phyloP scores from a whole-genome alignment of 305 asterid genomes.

The Rubia balearica region DNA sequence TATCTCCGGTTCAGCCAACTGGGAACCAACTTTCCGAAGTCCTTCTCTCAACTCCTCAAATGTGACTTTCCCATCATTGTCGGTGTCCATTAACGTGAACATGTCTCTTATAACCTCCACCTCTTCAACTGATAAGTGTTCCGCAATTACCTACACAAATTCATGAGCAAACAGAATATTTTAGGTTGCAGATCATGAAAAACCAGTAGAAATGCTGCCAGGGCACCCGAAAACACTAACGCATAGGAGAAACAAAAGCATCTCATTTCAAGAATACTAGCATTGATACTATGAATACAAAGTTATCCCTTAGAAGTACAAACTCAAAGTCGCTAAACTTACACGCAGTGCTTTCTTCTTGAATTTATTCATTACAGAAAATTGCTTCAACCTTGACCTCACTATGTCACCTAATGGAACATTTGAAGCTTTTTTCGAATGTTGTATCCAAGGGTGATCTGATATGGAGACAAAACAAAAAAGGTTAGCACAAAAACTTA shows the following conservation, averaged over 20 bases:
- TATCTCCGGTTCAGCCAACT: slow-evolving; percentile 92
- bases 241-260: neutral
- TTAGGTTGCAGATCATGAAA: neutral
- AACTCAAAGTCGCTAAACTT: slow-evolving; percentile 24
- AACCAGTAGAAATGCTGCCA: neutral
- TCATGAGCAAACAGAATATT: slow-evolving; percentile 10
- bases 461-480: slow-evolving; percentile 7
- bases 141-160: slow-evolving; percentile 74
- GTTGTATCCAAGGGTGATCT: slow-evolving; percentile 95
- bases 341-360: slow-evolving; percentile 93
- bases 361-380: slow-evolving; percentile 84
- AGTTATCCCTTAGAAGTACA: neutral
- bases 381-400: slow-evolving; percentile 82
- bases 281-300: neutral
- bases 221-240: neutral
- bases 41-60: slow-evolving; percentile 85
- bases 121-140: slow-evolving; percentile 84
- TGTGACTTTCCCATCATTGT: slow-evolving; percentile 83
- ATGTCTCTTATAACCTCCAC: slow-evolving; percentile 90
- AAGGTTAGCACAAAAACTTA: slow-evolving; percentile 14
- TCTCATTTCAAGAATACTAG: neutral
- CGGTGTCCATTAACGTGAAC: slow-evolving; percentile 89
- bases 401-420: slow-evolving; percentile 91
- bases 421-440: slow-evolving; percentile 80
- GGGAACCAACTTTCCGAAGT: slow-evolving; percentile 87